These are phyloP conservation scores for Paspalum notatum DNA, from an alignment of 176 grass and related monocot species.

Conservation along the genomic window DNA sequence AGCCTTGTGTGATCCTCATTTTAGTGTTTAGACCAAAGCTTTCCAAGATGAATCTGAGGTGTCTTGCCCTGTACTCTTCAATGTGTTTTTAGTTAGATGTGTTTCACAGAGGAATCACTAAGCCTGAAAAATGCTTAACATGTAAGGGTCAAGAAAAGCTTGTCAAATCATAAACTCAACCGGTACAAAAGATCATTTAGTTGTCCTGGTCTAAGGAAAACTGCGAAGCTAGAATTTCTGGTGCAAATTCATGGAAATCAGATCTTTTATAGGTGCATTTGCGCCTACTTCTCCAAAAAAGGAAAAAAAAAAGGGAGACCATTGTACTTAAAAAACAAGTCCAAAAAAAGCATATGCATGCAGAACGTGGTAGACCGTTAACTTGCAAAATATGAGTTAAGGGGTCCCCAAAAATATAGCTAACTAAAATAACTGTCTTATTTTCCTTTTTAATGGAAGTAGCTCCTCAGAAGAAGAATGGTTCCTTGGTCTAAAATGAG, in stretches of 20 bases:
- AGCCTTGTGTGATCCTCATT: neutral
- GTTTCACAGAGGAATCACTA: neutral
- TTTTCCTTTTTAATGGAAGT: no score
- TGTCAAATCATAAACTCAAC: neutral
- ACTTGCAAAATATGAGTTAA: no score
- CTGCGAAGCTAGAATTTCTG: neutral
- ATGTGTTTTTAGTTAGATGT: constrained; percentile 13
- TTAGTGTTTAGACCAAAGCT: neutral
- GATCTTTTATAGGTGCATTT: no score
- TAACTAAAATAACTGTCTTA: no score
- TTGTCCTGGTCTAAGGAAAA: neutral
- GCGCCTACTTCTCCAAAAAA: no score
- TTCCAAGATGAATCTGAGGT: neutral
- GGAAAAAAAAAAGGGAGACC: no score
- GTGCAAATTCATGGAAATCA: neutral
- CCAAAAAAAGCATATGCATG: no score
- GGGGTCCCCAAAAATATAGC: no score
- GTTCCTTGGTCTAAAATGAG: no score
- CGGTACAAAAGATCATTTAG: neutral
- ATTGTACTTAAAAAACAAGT: no score
- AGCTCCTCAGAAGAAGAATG: no score
- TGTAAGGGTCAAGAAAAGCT: neutral
- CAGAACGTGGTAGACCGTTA: no score
- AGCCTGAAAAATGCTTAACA: neutral
- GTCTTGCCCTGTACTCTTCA: neutral